Conservation (phyloP, 352 stramenopile genomes). For the Pythium aquatile region DNA sequence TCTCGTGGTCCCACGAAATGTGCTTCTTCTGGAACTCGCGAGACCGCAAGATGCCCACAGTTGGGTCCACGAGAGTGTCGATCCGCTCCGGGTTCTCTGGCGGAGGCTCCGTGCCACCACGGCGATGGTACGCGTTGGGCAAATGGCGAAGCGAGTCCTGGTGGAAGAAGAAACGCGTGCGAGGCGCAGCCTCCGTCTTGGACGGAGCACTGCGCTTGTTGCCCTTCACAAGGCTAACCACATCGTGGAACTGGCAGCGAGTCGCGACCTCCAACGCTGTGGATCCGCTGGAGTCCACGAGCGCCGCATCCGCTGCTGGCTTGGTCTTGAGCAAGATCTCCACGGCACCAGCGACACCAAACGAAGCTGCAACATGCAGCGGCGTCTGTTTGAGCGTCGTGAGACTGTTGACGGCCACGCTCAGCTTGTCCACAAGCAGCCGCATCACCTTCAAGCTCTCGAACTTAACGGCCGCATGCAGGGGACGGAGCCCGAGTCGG, state of each 20-base stretch:
- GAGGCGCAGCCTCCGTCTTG: conserved; percentile 3
- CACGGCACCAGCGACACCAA: conserved; percentile 45
- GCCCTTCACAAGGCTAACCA: conserved; percentile 32
- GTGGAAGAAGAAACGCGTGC: conserved; percentile 76
- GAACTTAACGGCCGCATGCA: conserved; percentile 79
- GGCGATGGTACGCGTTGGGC: conserved; percentile 60
- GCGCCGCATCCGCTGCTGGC: conserved; percentile 31
- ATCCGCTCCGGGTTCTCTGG: conserved; percentile 90
- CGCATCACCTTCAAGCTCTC: conserved; percentile 28
- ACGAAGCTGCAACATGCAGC: conserved; percentile 59
- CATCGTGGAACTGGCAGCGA: conserved; percentile 35
- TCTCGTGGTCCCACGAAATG: conserved; percentile 65
- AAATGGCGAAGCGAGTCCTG: conserved; percentile 76
- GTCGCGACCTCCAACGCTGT: conserved; percentile 52
- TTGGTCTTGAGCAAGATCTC: conserved; percentile 40
- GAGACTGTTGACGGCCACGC: conserved; percentile 44
- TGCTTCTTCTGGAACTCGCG: conserved; percentile 60
- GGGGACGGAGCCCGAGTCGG: conserved; percentile 53
- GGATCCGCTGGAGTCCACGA: conserved; percentile 44
- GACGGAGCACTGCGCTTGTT: conserved; percentile 16
- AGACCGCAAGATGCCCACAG: conserved; percentile 69
- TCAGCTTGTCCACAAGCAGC: conserved; percentile 37
- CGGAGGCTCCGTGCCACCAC: conserved; percentile 69
- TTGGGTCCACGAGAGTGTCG: conserved; percentile 75
- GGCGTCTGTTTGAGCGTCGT: conserved; percentile 63